Conservation (phyloP, 2,329 filamentous ascomycete species). For the Simplicillium aogashimaense region DNA sequence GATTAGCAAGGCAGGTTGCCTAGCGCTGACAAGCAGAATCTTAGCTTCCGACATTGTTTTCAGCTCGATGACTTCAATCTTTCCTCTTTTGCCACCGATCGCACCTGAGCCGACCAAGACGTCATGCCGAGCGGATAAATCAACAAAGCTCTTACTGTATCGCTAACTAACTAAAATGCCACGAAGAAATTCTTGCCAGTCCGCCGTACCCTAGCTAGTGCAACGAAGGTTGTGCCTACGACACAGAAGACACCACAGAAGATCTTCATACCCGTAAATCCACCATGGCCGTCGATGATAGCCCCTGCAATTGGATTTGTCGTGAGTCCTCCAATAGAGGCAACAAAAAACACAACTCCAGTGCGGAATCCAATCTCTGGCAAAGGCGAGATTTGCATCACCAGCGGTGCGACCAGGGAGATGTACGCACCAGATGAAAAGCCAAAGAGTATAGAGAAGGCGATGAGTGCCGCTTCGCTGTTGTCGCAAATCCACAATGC, state of each 20-base stretch:
- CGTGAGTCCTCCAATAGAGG: slow-evolving; percentile 44
- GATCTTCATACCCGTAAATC: slow-evolving; percentile 24
- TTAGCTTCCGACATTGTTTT: no score
- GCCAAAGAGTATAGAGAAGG: slow-evolving; percentile 22
- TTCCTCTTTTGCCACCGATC: no score
- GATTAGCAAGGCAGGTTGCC: no score
- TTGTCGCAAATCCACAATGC: slow-evolving; percentile 27
- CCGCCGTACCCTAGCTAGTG: slow-evolving; percentile 13
- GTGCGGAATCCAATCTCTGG: slow-evolving; percentile 39
- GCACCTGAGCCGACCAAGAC: no score
- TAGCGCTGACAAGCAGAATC: no score
- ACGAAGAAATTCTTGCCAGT: slow-evolving; percentile 15
- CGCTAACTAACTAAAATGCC: slow-evolving; percentile 11
- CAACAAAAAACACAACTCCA: slow-evolving; percentile 37
- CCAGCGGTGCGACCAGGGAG: slow-evolving; percentile 18
- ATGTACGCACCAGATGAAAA: slow-evolving; percentile 24
- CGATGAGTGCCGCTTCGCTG: slow-evolving; percentile 14
- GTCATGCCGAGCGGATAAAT: no score
- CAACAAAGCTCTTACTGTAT: no score
- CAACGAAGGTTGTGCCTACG: slow-evolving; percentile 16
- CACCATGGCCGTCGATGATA: slow-evolving; percentile 17
- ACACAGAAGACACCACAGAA: slow-evolving; percentile 23
- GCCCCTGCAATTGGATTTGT: slow-evolving; percentile 47
- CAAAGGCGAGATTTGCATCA: slow-evolving; percentile 42
- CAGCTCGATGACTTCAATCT: no score